Evolutionary conservation across 805 yeast species (phyloP), one percentile per base, ranked within the genome.

Genomic region (Tetrapisispora taiwanensis): DNA sequence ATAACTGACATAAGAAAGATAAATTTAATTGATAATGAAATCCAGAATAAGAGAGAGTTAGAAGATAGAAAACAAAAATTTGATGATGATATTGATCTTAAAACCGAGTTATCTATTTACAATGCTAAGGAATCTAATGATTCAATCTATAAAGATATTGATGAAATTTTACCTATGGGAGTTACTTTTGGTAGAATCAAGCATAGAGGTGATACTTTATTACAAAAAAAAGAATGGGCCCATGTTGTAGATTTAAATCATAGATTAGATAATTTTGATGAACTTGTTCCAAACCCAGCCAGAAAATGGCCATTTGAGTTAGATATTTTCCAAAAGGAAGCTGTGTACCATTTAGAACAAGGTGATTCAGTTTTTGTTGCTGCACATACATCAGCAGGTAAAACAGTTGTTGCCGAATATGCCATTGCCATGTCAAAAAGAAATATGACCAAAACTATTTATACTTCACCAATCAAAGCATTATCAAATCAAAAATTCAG

Each of bases 361-460:
- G 97, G 97, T 32, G 98, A 92, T 58, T 90, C 97, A 7, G 99
- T 92, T 3, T 92, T 92, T 65, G 95, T 92, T 3, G 97, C 97
- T 3, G 99, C 99, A 0, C 98, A 90, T 63, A 90, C 98, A 0
- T 90, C 97, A 3, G 98, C 98, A 0, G 98, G 98, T 66, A 90
- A 90, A 59, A 90, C 98, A 0, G 98, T 90, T 3, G 95, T 92
- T 22, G 98, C 98, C 0, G 98, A 90, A 60, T 90, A 90, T 60
- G 97, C 97, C 3, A 92, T 90, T 62, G 95, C 97, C 3, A 82
- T 90, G 95, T 94, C 97, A 1, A 76, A 81, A 48, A 72, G 95
- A 59, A 90, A 92, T 60, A 89, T 89, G 96, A 90, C 97, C 10
- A 90, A 89, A 60, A 87, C 95, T 1, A 92, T 90, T 40, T 90